Evolutionary conservation across 2,329 filamentous ascomycete species (phyloP).

Genomic region (Arachnomyces sp.): DNA sequence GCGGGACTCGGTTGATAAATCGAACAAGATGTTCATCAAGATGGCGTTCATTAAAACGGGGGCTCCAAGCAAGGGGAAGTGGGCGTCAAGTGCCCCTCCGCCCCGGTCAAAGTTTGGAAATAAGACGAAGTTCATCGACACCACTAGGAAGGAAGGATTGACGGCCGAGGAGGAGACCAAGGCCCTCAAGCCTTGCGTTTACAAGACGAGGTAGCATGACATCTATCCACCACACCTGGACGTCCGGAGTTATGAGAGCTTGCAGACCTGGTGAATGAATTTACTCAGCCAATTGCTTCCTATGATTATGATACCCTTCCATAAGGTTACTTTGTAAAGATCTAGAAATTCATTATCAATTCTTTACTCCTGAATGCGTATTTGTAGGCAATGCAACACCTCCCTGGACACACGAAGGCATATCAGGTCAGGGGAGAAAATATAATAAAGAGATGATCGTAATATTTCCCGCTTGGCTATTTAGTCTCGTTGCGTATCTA

Average conservation of each 20-base stretch:
- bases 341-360: too few relatives aligned
- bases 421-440: conserved; percentile 2
- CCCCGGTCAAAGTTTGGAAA: conserved; percentile 24
- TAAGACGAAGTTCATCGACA: conserved; percentile 52
- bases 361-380: too few relatives aligned
- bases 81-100: conserved; percentile 24
- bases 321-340: too few relatives aligned
- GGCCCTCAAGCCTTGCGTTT: conserved; percentile 90
- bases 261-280: too few relatives aligned
- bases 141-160: conserved; percentile 45
- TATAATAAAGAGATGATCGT: conserved; percentile 4
- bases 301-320: too few relatives aligned
- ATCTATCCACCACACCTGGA: too few relatives aligned
- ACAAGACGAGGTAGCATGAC: conserved; percentile 69
- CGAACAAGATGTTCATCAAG: conserved; percentile 97
- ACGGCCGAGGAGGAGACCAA: conserved; percentile 54
- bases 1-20: conserved; percentile 64
- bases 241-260: too few relatives aligned
- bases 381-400: too few relatives aligned
- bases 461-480: background rate
- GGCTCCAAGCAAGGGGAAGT: conserved; percentile 66
- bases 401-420: too few relatives aligned
- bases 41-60: conserved; percentile 90
- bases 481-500: conserved; percentile 12
- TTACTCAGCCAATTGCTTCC: too few relatives aligned